Evolutionary conservation across 805 yeast genomes (phyloP), one percentile per base, ranked within the genome.

Genomic region (Spathaspora gorwiae): DNA sequence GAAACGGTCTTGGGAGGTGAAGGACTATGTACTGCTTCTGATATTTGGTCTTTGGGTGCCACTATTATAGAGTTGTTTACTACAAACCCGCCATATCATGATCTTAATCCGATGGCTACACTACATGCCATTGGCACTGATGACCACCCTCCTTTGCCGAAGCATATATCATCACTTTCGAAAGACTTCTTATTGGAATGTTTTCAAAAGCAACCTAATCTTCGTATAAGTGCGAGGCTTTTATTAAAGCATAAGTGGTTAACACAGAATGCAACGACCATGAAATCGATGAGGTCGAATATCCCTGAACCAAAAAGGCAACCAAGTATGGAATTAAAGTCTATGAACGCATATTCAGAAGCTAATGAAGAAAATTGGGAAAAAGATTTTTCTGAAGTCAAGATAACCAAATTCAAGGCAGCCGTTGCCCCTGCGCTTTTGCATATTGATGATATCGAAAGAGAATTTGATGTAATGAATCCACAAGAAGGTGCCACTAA

Each of bases 21-120:
- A 56, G 95, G 95, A 2, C 85, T 92, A 1, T 83, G 95, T 8
- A 80, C 92, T 0, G 85, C 95, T 1, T 87, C 96, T 2, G 99
- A 94, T 66, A 79, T 87, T 27, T 87, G 94, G 98, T 87, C 96
- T 7, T 64, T 94, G 26, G 99, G 98, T 2, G 95, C 97, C n/a
- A 92, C 98, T 0, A 78, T 90, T 3, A 79, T 92, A 2, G 99
- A 94, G 61, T 70, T 94, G 36, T 68, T 88, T 42, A 84, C 96
- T 0, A 95, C 89, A 0, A 75, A 80, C 41, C 98, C 99, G 0
- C 97, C 97, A 0, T 89, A 88, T 56, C 83, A 84, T 49, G 82
- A 87, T 38, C 67, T 81, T 42, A 81, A 81, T 47, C 84, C 85
- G 8, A 81, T 87, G 81, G 84, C 88, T 1, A 88, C 94, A 0